phyloP scores from a whole-genome alignment of 257 asterid species.

The Petunia axillaris region DNA sequence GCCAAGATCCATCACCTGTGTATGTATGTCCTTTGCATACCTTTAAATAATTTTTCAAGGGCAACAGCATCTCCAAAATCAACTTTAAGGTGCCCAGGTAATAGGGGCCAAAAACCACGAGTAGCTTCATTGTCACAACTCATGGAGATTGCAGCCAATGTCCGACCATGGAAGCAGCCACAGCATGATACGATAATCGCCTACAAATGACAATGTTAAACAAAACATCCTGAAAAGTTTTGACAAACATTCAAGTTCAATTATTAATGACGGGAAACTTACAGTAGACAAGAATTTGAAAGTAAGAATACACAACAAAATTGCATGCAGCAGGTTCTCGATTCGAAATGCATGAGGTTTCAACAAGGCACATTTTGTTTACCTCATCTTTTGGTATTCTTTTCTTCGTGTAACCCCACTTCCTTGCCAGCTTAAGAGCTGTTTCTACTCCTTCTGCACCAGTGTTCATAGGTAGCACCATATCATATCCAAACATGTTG shows the following conservation, averaged over 20 bases:
- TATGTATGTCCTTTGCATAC: slow-evolving; percentile 37
- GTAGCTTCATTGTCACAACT: slow-evolving; percentile 99
- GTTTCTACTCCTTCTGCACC: slow-evolving; percentile 99
- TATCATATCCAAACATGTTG: slow-evolving; percentile 84
- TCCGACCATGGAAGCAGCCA: slow-evolving; percentile 98
- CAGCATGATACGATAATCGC: slow-evolving; percentile 94
- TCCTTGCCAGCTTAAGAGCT: slow-evolving; percentile 85
- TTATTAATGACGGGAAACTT: background rate
- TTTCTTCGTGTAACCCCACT: slow-evolving; percentile 94
- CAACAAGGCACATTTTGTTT: slow-evolving; percentile 11
- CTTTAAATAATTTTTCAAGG: slow-evolving; percentile 81
- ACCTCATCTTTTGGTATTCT: slow-evolving; percentile 85
- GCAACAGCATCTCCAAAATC: slow-evolving; percentile 78
- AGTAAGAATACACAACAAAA: background rate
- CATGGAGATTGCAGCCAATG: slow-evolving; percentile 92
- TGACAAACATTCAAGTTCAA: background rate
- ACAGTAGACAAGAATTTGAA: slow-evolving; percentile 11
- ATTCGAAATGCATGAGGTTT: slow-evolving; percentile 17
- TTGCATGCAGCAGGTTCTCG: slow-evolving; percentile 14
- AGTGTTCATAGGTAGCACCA: slow-evolving; percentile 97
- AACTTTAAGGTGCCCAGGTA: slow-evolving; percentile 86
- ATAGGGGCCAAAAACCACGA: slow-evolving; percentile 85
- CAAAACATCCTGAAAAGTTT: background rate
- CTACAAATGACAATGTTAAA: slow-evolving; percentile 46
- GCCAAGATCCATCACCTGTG: slow-evolving; percentile 15